Evolutionary conservation across 1,139 yeast genomes (phyloP).

Genomic region (Diutina sp.): DNA sequence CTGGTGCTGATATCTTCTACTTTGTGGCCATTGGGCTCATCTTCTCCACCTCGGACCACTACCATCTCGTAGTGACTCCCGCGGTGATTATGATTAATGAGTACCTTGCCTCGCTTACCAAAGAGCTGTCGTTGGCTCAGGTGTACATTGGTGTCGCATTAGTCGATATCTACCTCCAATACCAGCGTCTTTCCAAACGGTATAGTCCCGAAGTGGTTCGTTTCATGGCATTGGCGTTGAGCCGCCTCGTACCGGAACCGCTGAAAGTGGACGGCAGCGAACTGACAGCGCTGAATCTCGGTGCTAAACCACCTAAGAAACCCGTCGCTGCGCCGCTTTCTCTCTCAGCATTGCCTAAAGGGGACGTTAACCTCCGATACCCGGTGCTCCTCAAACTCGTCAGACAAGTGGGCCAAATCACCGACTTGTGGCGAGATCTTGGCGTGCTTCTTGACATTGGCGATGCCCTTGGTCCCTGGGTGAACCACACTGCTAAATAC

Average conservation of each 20-base stretch:
- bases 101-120: slow-evolving; percentile 24
- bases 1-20: slow-evolving; percentile 46
- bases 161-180: slow-evolving; percentile 57
- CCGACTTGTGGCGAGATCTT: slow-evolving; percentile 49
- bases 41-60: slow-evolving; percentile 92
- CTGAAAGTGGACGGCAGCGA: not conserved
- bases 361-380: not conserved
- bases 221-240: slow-evolving; percentile 37
- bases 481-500: slow-evolving; percentile 27
- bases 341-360: not conserved
- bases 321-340: not conserved
- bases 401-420: slow-evolving; percentile 16
- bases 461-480: slow-evolving; percentile 21
- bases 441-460: slow-evolving; percentile 50
- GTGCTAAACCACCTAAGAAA: not conserved
- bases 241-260: not conserved
- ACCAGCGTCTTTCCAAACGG: slow-evolving; percentile 72
- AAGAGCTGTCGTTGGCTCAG: slow-evolving; percentile 14
- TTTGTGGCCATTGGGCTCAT: slow-evolving; percentile 61
- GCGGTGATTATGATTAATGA: slow-evolving; percentile 64
- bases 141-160: slow-evolving; percentile 19
- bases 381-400: slow-evolving; percentile 8
- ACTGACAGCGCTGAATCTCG: not conserved
- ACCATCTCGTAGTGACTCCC: slow-evolving; percentile 85
- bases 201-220: slow-evolving; percentile 66